These are phyloP conservation scores for Apium graveolens DNA, from an alignment of 129 eudicot species.

Conservation along the genomic window DNA sequence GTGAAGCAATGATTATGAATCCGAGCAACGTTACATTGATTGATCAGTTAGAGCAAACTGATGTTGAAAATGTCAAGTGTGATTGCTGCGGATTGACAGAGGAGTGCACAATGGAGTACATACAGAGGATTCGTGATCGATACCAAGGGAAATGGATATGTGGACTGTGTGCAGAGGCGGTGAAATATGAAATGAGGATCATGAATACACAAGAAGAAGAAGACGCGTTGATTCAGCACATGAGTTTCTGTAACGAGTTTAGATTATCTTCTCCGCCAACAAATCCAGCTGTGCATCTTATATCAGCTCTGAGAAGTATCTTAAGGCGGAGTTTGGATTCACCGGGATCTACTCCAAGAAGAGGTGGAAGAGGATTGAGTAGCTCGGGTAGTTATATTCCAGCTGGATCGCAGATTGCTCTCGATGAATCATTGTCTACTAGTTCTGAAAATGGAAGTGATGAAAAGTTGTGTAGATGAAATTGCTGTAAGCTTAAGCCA, in stretches of 20 bases:
- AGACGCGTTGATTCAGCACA: conserved; percentile 60
- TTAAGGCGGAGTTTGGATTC: conserved; percentile 59
- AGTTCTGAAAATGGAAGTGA: neutral
- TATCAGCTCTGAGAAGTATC: conserved; percentile 54
- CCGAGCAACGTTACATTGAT: conserved; percentile 25
- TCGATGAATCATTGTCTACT: conserved; percentile 4
- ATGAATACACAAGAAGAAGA: conserved; percentile 37
- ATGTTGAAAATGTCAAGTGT: conserved; percentile 37
- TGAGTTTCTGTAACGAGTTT: conserved; percentile 52
- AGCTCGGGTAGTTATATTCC: conserved; percentile 63
- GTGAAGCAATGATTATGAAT: neutral
- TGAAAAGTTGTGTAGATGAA: neutral
- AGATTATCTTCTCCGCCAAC: conserved; percentile 35
- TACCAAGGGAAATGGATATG: conserved; percentile 81
- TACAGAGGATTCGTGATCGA: conserved; percentile 55
- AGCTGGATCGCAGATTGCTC: conserved; percentile 31
- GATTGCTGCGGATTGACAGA: conserved; percentile 75
- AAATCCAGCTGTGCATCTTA: conserved; percentile 47
- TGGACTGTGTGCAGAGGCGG: conserved; percentile 80
- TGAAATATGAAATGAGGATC: conserved; percentile 60
- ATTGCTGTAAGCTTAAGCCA: neutral
- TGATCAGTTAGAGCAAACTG: conserved; percentile 10
- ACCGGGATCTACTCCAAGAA: conserved; percentile 7
- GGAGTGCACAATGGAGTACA: conserved; percentile 67
- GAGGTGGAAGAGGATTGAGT: conserved; percentile 23